Evolutionary conservation across 2,329 filamentous ascomycete genomes (phyloP).

Genomic region (Aureobasidium uvarum): DNA sequence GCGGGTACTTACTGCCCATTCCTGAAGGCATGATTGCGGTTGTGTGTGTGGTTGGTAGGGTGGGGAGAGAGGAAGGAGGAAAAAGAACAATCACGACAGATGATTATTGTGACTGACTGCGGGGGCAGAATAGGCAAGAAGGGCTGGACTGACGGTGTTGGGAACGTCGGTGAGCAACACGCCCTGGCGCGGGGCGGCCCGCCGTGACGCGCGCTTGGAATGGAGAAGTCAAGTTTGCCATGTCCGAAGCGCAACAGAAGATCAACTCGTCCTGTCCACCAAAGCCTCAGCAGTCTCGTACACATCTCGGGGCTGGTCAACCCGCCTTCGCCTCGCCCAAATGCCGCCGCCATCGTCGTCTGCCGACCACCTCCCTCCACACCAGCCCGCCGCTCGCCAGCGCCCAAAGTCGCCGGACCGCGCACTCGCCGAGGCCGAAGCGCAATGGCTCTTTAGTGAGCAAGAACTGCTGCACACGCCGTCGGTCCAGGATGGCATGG

Average conservation of each 20-base stretch:
- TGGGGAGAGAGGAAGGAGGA: conserved; percentile 6
- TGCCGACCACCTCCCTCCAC: conserved; percentile 35
- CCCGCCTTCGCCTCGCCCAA: not conserved
- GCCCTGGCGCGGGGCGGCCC: not conserved
- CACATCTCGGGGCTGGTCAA: not conserved
- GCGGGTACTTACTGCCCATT: conserved; percentile 46
- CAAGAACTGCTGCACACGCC: conserved; percentile 81
- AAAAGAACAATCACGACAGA: not conserved
- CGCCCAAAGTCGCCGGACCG: conserved; percentile 41
- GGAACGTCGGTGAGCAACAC: not conserved
- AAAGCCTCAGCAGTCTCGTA: not conserved
- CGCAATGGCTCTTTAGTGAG: conserved; percentile 86
- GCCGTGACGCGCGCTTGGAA: conserved; percentile 3
- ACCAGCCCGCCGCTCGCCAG: conserved; percentile 44
- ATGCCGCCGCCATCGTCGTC: conserved; percentile 28
- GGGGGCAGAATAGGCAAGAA: not conserved
- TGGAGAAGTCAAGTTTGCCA: conserved; percentile 20
- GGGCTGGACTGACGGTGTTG: not conserved
- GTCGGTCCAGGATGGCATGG: conserved; percentile 78
- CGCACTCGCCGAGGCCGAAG: conserved; percentile 56
- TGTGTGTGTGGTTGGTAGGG: not conserved
- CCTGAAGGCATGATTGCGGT: conserved; percentile 50
- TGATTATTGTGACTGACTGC: conserved; percentile 12
- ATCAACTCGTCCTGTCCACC: not conserved
- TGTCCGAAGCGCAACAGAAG: not conserved